phyloP scores from a whole-genome alignment of 768 basidiomycete genomes.

The Hygrocybe coccinea region DNA sequence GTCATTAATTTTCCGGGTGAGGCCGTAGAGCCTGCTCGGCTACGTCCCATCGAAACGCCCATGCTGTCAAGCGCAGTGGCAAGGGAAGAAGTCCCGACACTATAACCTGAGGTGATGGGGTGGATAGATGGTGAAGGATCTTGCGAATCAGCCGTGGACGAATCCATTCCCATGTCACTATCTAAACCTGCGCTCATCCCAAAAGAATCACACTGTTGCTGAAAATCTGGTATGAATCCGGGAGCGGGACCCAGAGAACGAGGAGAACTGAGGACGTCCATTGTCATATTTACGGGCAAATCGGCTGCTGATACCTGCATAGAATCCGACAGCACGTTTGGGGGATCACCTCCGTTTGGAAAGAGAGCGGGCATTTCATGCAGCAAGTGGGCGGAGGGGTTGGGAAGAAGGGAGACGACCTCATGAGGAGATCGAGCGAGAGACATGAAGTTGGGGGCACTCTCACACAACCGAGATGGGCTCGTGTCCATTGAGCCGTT shows the following conservation, averaged over 20 bases:
- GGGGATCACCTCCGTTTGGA: slow-evolving; percentile 28
- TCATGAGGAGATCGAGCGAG: slow-evolving; percentile 18
- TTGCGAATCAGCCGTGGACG: slow-evolving; percentile 31
- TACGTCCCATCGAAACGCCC: slow-evolving; percentile 29
- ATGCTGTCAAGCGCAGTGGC: slow-evolving; percentile 42
- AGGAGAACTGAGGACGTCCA: slow-evolving; percentile 30
- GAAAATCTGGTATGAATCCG: slow-evolving; percentile 41
- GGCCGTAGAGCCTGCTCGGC: slow-evolving; percentile 37
- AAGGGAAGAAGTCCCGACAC: slow-evolving; percentile 39
- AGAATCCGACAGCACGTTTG: slow-evolving; percentile 21
- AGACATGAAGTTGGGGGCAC: slow-evolving; percentile 21
- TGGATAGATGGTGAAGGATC: slow-evolving; percentile 37
- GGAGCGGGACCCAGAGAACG: slow-evolving; percentile 28
- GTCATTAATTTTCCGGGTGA: slow-evolving; percentile 16
- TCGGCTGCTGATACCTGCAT: slow-evolving; percentile 41
- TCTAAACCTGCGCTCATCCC: slow-evolving; percentile 30
- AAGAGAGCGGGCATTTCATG: slow-evolving; percentile 34
- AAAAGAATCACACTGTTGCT: slow-evolving; percentile 29
- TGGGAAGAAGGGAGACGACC: neutral
- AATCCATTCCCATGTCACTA: slow-evolving; percentile 34
- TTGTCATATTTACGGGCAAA: slow-evolving; percentile 31
- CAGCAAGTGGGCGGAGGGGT: slow-evolving; percentile 18
- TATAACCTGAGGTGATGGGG: slow-evolving; percentile 36
- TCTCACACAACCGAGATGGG: slow-evolving; percentile 26
- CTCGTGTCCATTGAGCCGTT: slow-evolving; percentile 35